These are phyloP conservation scores for Xylaria hypoxylon DNA, from an alignment of 2,329 filamentous ascomycete species.

Conservation along the genomic window DNA sequence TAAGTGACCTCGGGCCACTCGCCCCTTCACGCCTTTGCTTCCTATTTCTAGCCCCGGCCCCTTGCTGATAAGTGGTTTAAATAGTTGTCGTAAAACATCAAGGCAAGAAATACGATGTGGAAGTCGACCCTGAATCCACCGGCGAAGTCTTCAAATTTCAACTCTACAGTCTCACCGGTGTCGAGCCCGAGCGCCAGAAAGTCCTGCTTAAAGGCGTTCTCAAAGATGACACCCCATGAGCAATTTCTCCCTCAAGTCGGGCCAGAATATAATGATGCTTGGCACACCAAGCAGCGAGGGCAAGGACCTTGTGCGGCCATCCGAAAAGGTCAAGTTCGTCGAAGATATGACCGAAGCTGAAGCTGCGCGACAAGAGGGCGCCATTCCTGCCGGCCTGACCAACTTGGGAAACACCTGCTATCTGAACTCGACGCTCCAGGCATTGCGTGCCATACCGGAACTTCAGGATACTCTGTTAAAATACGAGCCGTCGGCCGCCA, in stretches of 20 bases:
- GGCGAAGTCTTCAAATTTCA: constrained; percentile 97
- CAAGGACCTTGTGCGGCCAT: constrained; percentile 74
- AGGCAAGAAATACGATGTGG: constrained; percentile 94
- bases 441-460: constrained; percentile 88
- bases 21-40: constrained; percentile 14
- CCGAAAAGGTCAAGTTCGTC: constrained; percentile 85
- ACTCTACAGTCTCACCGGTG: constrained; percentile 92
- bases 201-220: constrained; percentile 93
- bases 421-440: constrained; percentile 96
- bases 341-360: constrained; percentile 99
- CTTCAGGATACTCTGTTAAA: constrained; percentile 81
- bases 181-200: constrained; percentile 96
- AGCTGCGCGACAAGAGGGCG: constrained; percentile 82
- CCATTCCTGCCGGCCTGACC: constrained; percentile 86
- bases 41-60: not conserved
- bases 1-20: not conserved
- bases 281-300: constrained; percentile 81
- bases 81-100: constrained; percentile 93
- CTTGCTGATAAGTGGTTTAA: constrained; percentile 40
- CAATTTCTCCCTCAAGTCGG: constrained; percentile 85
- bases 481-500: constrained; percentile 57
- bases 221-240: constrained; percentile 94
- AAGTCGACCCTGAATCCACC: constrained; percentile 84
- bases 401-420: constrained; percentile 99
- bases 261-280: constrained; percentile 95